A percentile compares a stretch with the other conserved stretches of the same genome.
Evolutionary conservation across 257 asterid species (phyloP).

Genomic region (Knoxia roxburghii): DNA sequence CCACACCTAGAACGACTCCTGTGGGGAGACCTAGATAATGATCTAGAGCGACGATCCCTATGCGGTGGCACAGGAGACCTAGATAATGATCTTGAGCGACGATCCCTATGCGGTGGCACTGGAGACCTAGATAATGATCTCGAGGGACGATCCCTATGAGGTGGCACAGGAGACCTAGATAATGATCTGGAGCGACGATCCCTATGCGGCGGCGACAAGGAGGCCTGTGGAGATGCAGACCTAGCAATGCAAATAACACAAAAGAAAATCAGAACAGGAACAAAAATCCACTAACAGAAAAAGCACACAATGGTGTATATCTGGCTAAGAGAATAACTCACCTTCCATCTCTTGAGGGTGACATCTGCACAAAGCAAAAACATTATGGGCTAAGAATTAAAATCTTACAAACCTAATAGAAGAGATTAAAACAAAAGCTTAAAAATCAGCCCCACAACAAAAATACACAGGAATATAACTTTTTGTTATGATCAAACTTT

Average conservation of each 20-base stretch:
- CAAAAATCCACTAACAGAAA: not conserved
- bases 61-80: constrained; percentile 19
- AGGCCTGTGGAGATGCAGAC: constrained; percentile 28
- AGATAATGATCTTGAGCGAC: constrained; percentile 25
- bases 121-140: constrained; percentile 25
- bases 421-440: too few species aligned
- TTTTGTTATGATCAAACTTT: not conserved
- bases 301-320: not conserved
- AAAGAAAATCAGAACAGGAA: not conserved
- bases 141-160: constrained; percentile 20
- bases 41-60: constrained; percentile 26
- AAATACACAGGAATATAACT: not conserved
- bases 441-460: not conserved
- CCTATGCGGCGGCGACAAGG: constrained; percentile 23
- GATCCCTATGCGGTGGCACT: constrained; percentile 22
- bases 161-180: constrained; percentile 20
- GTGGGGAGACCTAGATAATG: constrained; percentile 20
- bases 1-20: constrained; percentile 31
- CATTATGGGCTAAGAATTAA: not conserved
- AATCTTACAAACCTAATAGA: not conserved
- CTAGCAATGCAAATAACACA: constrained; percentile 7
- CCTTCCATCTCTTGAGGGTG: constrained; percentile 23
- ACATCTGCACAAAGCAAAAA: constrained; percentile 16
- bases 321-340: not conserved
- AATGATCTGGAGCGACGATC: constrained; percentile 25